Base-by-base conservation (phyloP, 2,329 filamentous ascomycete genomes). In the Penicillium sp. region DNA sequence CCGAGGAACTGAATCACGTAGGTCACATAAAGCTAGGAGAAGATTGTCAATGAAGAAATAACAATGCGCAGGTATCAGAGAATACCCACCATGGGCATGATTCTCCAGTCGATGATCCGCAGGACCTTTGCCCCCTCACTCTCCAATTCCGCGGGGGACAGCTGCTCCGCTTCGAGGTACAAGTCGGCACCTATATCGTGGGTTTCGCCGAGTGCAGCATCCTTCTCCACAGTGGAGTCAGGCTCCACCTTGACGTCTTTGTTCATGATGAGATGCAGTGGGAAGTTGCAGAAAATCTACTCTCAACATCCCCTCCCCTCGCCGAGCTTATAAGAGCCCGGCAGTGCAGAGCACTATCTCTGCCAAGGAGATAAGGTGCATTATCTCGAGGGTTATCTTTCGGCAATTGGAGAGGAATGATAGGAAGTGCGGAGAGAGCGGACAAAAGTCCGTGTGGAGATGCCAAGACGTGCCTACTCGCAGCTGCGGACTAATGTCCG, bases 1-100 rank as follows among this genome's bases (percentile, higher is more conserved):
- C 66, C 76, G 24, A 80, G 70, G 56, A 79, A 80, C 60, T 79
- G 78, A 32, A 79, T 77, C 16, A 70, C 76, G 61, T 79, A 79
- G 7, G 75, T 77, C 34, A 69, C 31, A 38, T 69, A 69, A 39
- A 69, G 57, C 67, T 68, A 46, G 10, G 4, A 3, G 7, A 34
- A 27, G 8, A 18, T 18, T 27, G 24, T 34, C 31, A n/a, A 36
- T 36, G 34, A n/a, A 13, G 0, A 13, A 36, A 16, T 13, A n/a
- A 36, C 34, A 13, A 36, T 36, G n/a, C 3, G 9, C 13, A 14
- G 13, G 13, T 7, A 13, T 36, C 34, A 14, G 13, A 36, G 34
- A 27, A 9, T 11, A 59, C 66, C 47, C 53, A 78, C 76, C 61
- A 79, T 77, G 7, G 77, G 77, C 71, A 80, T 73, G 36, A 80